Conservation (phyloP, 179 eudicot genomes). For the Patellifolia procumbens region DNA sequence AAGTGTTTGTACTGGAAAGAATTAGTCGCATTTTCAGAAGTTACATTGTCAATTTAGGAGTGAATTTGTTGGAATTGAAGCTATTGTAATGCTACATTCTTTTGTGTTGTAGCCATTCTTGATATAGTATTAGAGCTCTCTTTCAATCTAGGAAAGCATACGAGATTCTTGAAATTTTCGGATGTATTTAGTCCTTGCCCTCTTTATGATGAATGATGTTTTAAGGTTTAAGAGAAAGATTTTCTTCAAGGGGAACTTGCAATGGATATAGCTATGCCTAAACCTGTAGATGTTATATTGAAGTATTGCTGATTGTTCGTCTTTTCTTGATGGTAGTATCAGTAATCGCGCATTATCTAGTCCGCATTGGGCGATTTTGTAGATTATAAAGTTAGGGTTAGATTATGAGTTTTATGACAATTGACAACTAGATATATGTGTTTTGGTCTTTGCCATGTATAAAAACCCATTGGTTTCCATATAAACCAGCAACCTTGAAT, state of each 20-base stretch:
- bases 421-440: too few species aligned
- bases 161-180: neutral
- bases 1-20: neutral
- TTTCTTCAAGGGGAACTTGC: slow-evolving; percentile 1
- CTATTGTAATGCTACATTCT: neutral
- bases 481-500: too few species aligned
- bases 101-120: neutral
- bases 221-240: neutral
- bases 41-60: neutral
- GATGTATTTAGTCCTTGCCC: neutral
- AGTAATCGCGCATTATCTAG: neutral
- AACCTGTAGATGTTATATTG: neutral
- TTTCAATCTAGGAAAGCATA: neutral
- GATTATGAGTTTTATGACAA: neutral
- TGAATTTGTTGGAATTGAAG: neutral
- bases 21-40: neutral
- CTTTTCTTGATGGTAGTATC: neutral
- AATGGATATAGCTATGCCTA: slow-evolving; percentile 10
- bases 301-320: neutral
- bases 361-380: neutral
- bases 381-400: neutral
- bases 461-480: too few species aligned
- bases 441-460: too few species aligned
- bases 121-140: neutral
- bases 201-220: neutral